These are phyloP conservation scores for Xanthoconium purpureum DNA, from an alignment of 768 basidiomycete genomes.

Conservation along the genomic window DNA sequence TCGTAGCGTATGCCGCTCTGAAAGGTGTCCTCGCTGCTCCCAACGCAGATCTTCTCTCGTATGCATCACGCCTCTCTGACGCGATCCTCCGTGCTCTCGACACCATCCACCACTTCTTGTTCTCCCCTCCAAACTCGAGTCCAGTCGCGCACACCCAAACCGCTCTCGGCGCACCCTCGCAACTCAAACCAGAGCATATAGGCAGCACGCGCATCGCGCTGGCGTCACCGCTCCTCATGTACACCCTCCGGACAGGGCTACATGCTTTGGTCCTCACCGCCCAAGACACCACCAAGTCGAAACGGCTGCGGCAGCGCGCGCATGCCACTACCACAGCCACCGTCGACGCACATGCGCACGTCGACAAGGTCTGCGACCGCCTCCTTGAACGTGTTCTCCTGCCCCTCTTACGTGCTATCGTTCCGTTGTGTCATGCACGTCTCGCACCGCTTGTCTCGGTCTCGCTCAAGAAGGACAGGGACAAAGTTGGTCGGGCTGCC, in stretches of 20 bases:
- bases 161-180: background rate
- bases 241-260: slow-evolving; percentile 21
- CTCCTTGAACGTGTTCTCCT: slow-evolving; percentile 23
- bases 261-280: slow-evolving; percentile 11
- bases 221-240: slow-evolving; percentile 23
- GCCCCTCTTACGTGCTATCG: slow-evolving; percentile 17
- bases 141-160: background rate
- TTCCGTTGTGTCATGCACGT: slow-evolving; percentile 19
- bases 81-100: slow-evolving; percentile 21
- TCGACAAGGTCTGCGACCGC: slow-evolving; percentile 15
- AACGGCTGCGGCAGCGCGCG: slow-evolving; percentile 7
- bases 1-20: slow-evolving; percentile 22
- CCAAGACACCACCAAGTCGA: slow-evolving; percentile 11
- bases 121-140: slow-evolving; percentile 3
- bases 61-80: slow-evolving; percentile 14
- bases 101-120: slow-evolving; percentile 19
- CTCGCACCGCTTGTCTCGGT: slow-evolving; percentile 9
- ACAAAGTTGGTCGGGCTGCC: background rate
- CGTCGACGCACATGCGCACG: background rate
- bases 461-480: slow-evolving; percentile 9
- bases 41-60: background rate
- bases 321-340: background rate
- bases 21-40: slow-evolving; percentile 13
- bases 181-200: slow-evolving; percentile 8
- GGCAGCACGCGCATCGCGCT: slow-evolving; percentile 19